phyloP scores from a whole-genome alignment of 805 yeast genomes.

The Myxozyma udenii region DNA sequence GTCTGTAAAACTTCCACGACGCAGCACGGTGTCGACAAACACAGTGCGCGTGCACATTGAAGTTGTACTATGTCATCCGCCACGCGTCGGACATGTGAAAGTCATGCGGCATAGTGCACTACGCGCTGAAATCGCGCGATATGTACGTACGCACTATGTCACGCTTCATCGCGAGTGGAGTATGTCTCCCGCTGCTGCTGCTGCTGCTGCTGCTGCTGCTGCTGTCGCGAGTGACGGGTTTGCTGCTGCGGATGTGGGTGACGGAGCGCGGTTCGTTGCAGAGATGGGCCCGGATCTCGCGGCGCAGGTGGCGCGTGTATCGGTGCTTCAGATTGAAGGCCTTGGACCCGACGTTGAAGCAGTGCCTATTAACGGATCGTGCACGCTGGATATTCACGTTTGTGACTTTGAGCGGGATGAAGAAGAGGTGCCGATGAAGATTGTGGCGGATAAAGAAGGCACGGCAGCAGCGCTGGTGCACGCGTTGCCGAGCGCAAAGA shows the following conservation, averaged over 20 bases:
- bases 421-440: neutral
- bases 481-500: slow-evolving; percentile 36
- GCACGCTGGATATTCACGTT: slow-evolving; percentile 20
- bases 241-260: too few species aligned
- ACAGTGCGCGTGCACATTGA: too few species aligned
- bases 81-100: too few species aligned
- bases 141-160: neutral
- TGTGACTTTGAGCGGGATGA: slow-evolving; percentile 10
- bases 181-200: neutral
- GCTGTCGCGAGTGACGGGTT: too few species aligned
- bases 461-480: slow-evolving; percentile 15
- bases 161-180: neutral
- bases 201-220: too few species aligned
- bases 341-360: slow-evolving; percentile 11
- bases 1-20: too few species aligned
- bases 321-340: slow-evolving; percentile 21
- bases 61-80: too few species aligned
- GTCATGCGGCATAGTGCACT: neutral
- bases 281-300: too few species aligned
- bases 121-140: neutral
- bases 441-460: slow-evolving; percentile 17
- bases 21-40: too few species aligned
- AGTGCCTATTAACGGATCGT: slow-evolving; percentile 4
- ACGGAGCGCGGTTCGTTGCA: too few species aligned
- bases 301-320: too few species aligned